Base-by-base conservation (phyloP, 352 stramenopile genomes). In the Phytophthora cactorum region DNA sequence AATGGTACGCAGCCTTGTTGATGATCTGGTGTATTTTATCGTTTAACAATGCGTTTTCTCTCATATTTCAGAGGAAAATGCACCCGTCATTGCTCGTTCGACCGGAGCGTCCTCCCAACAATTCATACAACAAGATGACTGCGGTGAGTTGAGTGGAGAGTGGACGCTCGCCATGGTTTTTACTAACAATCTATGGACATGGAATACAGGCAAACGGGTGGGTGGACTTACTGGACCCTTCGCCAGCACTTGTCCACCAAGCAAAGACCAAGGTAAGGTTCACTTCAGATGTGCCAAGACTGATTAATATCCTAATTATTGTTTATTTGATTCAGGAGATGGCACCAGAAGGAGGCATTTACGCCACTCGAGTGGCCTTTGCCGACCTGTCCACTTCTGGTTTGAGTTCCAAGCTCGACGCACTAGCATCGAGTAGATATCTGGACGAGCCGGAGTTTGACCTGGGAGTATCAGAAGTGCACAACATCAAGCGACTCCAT, bases 121-220 rank as follows among this genome's bases (percentile, higher is more conserved):
- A 87, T 54, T 95, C 85, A 0, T 95, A 93, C 74, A 93, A 66
- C 60, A 82, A 82, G 7, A 92, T 93, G 80, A 59, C 65, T 12
- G 79, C 85, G n/a, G 87, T 92, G 63, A 52, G 82, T 79, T 17
- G 25, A 7, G 12, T 38, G 29, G 7, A 32, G 11, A 9, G 43
- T 22, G 38, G 10, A 17, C 8, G 10, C 12, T 15, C 7, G 3
- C 11, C 4, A 31, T 32, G 10, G 32, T 36, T 32, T 27, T 38
- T 28, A 36, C 10, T 59, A 27, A 51, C n/a, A 59, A n/a, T 39
- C 0, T 49, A 25, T 50, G 12, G 22, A 44, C 5, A 15, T 49
- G 0, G 22, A 38, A 25, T 55, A 11, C 44, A 92, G 86, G 78
- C 72, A 15, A 89, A 94, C 45, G 84, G 82, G 11, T 94, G 86